Conservation (phyloP, 192 early-diverging fungal species). For the Obelidium mucronatum region DNA sequence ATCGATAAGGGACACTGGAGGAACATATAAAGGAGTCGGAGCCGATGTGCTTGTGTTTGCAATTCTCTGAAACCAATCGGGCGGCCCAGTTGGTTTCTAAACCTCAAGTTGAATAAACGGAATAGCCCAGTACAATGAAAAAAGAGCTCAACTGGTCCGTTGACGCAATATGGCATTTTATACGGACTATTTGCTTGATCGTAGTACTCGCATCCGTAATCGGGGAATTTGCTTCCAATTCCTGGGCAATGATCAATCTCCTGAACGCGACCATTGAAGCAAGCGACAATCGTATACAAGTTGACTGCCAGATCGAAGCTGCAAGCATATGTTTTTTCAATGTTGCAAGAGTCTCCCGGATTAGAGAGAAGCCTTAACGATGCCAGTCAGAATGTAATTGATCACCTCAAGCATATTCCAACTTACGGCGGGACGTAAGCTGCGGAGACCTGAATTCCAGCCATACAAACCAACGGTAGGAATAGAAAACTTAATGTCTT, state of each 20-base stretch:
- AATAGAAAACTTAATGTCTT: too few species aligned
- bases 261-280: background rate
- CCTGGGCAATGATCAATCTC: constrained; percentile 1
- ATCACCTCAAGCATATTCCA: too few species aligned
- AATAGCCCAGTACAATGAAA: too few species aligned
- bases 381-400: too few species aligned
- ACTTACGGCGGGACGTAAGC: background rate
- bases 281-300: constrained; percentile 7
- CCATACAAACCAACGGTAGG: too few species aligned
- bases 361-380: too few species aligned
- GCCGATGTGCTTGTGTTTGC: too few species aligned
- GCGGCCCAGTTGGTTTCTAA: background rate
- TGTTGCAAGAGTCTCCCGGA: constrained; percentile 2
- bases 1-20: too few species aligned
- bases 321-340: constrained; percentile 11
- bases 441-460: too few species aligned
- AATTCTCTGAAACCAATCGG: too few species aligned
- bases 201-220: background rate
- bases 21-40: too few species aligned
- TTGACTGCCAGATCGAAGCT: background rate
- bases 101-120: too few species aligned
- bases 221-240: background rate
- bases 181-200: background rate
- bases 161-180: constrained; percentile 14
- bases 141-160: background rate